Evolutionary conservation across 345 rosid genomes (phyloP), one percentile per base, ranked within the genome.

Genomic region (Boechera stricta): DNA sequence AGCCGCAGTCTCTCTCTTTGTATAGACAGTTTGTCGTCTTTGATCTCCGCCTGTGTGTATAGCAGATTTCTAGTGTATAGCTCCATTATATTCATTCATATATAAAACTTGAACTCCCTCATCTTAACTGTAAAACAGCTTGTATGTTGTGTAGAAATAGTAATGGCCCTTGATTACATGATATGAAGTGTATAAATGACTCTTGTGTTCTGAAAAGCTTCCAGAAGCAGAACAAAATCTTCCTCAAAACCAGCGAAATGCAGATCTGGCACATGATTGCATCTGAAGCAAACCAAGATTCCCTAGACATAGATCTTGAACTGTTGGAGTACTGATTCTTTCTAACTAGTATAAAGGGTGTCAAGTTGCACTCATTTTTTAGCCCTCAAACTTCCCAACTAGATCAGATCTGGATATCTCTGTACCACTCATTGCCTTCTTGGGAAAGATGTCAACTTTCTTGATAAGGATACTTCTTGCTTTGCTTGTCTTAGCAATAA

Each of bases 381-480:
- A 60, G 39, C 68, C 56, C 55, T 62, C 45, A 45, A 49, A 64
- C 49, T 44, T 78, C 55, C 7, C 39, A 28, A 26, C 54, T 56
- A 42, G 69, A 77, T 75, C 60, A 72, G 74, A 78, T 78, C 82
- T 78, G 13, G 6, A 60, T 67, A 73, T 52, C 74, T 78, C 66
- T 51, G 21, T 70, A 31, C 67, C 74, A 82, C 78, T 36, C 79
- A 55, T 61, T 78, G 15, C 21, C 51, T 61, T 52, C 42, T 26
- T 18, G 28, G 16, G 29, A 16, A 45, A 67, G 10, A 85, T 84
- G 90, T 60, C 93, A 74, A 52, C 31, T 44, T 47, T 83, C 44
- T 61, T 77, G 79, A 79, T 47, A 70, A 82, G 82, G 87, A 71
- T 84, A 63, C 73, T 75, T 82, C 81, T 84, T 69, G 77, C 77